Percentiles rank a stretch among this genome's conserved stretches.
Conservation (phyloP, 805 yeast genomes). For the Metschnikowia drakensbergensis region DNA sequence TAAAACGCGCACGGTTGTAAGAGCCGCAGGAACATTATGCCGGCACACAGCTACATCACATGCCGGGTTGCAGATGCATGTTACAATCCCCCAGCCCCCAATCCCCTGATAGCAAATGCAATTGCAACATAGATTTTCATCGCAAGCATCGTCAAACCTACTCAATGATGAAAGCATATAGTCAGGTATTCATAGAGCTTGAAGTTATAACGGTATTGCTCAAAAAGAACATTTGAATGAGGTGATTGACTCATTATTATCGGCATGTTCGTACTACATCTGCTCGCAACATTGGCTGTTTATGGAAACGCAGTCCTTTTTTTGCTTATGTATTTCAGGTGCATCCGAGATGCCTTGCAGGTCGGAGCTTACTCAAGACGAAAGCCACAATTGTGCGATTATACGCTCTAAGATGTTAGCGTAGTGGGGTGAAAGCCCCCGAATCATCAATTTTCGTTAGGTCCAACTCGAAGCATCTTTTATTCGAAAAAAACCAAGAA, state of each 20-base stretch:
- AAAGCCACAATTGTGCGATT: background rate
- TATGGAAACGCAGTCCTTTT: background rate
- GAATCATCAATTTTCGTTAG: background rate
- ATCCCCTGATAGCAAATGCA: background rate
- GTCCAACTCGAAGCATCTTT: background rate
- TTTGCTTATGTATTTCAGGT: background rate
- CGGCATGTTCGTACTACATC: background rate
- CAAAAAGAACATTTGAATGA: background rate
- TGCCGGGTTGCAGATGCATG: slow-evolving; percentile 1
- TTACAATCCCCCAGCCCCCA: background rate
- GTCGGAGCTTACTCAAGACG: background rate
- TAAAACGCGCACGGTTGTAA: slow-evolving; percentile 1
- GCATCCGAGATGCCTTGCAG: background rate
- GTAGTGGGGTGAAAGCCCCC: background rate
- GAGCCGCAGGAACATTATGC: background rate
- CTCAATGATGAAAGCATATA: too few species aligned
- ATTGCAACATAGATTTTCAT: background rate
- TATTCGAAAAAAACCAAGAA: background rate
- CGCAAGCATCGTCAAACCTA: background rate
- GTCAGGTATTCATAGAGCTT: too few species aligned
- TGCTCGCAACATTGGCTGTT: background rate
- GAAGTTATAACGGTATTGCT: background rate
- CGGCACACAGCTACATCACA: slow-evolving; percentile 1
- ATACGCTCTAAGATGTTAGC: background rate
- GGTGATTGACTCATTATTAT: too few species aligned